Evolutionary conservation across 208 protist genomes (phyloP), one percentile per base, ranked within the genome.

Genomic region (Entamoeba moshkovskii): DNA sequence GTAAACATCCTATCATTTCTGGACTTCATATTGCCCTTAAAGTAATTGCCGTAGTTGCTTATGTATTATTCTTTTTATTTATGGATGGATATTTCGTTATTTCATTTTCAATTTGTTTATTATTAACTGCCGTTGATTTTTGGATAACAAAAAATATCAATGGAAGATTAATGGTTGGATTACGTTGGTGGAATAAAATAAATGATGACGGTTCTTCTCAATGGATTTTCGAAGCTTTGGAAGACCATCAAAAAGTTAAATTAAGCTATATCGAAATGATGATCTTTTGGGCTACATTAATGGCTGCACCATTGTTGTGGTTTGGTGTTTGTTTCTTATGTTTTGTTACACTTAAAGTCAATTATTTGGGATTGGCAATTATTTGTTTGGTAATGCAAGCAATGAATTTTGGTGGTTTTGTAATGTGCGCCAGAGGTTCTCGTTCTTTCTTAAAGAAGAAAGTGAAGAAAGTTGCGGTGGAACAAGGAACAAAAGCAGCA

Each of bases 141-240:
- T 96, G 95, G 95, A 95, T 93, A 22, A 95, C 96, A 38, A 95
- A 96, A 46, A 96, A 96, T 52, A 92, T 96, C 1, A 93, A 52
- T 38, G 95, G 95, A 6, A 93, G 95, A 33, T n/a, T 95, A 18
- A 42, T 96, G 3, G 95, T 96, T 29, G 95, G 95, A 42, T 48
- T 96, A 46, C 94, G 95, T 2, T 96, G 95, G 94, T 96, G 95
- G 95, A 96, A 96, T 94, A 73, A 95, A 47, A 94, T 96, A 22
- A 45, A 92, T 13, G 66, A 94, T 0, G 95, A 96, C 45, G 95
- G 95, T 25, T 92, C 94, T 5, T 95, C 92, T 52, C 38, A 94
- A 91, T 96, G 95, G 95, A 25, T 93, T 45, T 96, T 95, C 45
- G 95, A 96, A 73, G 94, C 94, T 13, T 42, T 92, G 16, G 93